A percentile compares a stretch with the other conserved stretches of the same genome.
These are phyloP conservation scores for Trichoderma breve DNA, from an alignment of 2,329 filamentous ascomycete species.

Conservation along the genomic window DNA sequence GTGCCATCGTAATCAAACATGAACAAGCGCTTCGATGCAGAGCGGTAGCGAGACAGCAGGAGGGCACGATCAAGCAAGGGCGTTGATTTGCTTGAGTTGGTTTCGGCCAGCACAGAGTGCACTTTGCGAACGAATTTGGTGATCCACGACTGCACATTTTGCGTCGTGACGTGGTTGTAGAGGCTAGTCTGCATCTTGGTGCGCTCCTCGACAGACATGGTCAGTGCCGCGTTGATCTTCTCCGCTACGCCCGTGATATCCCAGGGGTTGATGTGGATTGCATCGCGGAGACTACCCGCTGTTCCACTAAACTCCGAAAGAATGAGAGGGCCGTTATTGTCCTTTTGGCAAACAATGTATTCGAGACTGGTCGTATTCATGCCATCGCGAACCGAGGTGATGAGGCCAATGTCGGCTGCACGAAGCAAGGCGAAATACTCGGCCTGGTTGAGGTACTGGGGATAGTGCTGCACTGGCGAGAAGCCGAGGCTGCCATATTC, in stretches of 20 bases:
- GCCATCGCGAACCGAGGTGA: conserved; percentile 92
- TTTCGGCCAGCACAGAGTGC: conserved; percentile 74
- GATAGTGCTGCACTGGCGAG: conserved; percentile 89
- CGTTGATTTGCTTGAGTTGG: conserved; percentile 72
- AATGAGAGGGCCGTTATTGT: conserved; percentile 82
- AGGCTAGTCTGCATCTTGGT: conserved; percentile 68
- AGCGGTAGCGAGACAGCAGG: conserved; percentile 71
- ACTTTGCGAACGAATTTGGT: conserved; percentile 75
- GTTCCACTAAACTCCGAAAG: conserved; percentile 96
- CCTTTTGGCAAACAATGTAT: conserved; percentile 88
- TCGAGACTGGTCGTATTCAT: conserved; percentile 98
- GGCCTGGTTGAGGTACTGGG: conserved; percentile 83
- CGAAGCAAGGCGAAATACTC: conserved; percentile 95
- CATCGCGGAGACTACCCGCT: conserved; percentile 77
- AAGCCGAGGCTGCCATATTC: conserved; percentile 84
- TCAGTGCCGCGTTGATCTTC: conserved; percentile 77
- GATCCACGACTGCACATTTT: conserved; percentile 86
- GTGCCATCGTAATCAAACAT: conserved; percentile 99
- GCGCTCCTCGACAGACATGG: conserved; percentile 67
- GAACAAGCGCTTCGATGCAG: conserved; percentile 77
- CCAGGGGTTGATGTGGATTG: conserved; percentile 97
- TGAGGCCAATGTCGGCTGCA: conserved; percentile 85
- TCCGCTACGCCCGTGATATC: conserved; percentile 80
- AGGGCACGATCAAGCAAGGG: conserved; percentile 75
- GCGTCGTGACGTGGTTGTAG: conserved; percentile 79